Base-by-base conservation (phyloP, 129 eudicot genomes). In the Lactuca saligna region DNA sequence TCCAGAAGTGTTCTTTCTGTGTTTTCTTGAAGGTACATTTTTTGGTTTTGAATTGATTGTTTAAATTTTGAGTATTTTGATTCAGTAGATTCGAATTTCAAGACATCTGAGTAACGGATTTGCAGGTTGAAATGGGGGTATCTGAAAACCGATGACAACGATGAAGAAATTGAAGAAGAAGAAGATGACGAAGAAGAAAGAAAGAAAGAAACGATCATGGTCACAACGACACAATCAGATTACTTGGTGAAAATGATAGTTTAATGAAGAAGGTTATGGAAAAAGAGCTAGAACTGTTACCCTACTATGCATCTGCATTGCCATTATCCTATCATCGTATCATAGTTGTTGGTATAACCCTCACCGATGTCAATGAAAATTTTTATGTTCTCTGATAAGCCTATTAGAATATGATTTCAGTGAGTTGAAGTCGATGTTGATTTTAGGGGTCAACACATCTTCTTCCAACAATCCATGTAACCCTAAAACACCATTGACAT, bases 241-340 rank as follows among this genome's bases (percentile, higher is more conserved):
- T 74, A 50, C 39, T 79, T 14, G 63, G 57, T 10, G 87, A 74
- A 75, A 63, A 71, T 20, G 78, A 75, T n/a, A 69, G 32, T 42
- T 53, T 91, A 15, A 77, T 79, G 53, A 93, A 93, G 68, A 93
- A 86, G 44, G 82, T 89, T 49, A 82, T 93, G 0, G 86, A 89
- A 37, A 96, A 93, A 57, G 98, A 93, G 66, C 98, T 96, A 4
- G 98, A 93, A 17, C 82, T 89, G 87, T 72, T 93, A 29, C 98
- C 98, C 10, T 93, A 95, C 76, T 94, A 93, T 75, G 89, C 95
- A 15, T 93, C 98, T 4, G 98, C 98, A 7, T 93, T 96, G 3
- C 98, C 96, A 17, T 75, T 93, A 3, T 89, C 98, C 9, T 96
- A 96, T 58, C 98, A 93, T n/a, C n/a, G n/a, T n/a, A n/a, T n/a